Conservation (phyloP, 1,284 basidiomycete genomes). For the Trametes hirsuta region DNA sequence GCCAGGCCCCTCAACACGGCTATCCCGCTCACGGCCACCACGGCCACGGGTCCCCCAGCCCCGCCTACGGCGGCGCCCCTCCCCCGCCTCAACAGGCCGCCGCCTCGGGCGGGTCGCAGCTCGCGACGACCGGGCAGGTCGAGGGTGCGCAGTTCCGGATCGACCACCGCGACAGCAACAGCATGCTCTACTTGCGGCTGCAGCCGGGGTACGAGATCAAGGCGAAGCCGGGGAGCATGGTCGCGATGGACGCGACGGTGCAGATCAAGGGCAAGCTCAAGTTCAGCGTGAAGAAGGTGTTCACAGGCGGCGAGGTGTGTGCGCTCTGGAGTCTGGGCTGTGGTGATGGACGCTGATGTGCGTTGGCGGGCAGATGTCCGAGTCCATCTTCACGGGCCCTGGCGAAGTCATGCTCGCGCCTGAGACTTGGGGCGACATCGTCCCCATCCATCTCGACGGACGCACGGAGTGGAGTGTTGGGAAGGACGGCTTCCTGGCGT, state of each 20-base stretch:
- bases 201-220: slow-evolving; percentile 35
- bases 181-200: slow-evolving; percentile 34
- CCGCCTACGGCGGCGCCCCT: not conserved
- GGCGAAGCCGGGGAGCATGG: slow-evolving; percentile 39
- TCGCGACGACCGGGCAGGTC: slow-evolving; percentile 30
- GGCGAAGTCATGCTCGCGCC: slow-evolving; percentile 39
- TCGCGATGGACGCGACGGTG: slow-evolving; percentile 37
- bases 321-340: not conserved
- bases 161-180: slow-evolving; percentile 39
- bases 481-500: slow-evolving; percentile 38
- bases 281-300: slow-evolving; percentile 36
- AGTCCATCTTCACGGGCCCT: slow-evolving; percentile 35
- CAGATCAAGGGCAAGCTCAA: slow-evolving; percentile 38
- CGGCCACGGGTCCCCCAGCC: not conserved
- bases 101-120: slow-evolving; percentile 2
- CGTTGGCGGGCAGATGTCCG: slow-evolving; percentile 25
- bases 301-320: slow-evolving; percentile 34
- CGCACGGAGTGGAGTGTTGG: slow-evolving; percentile 33
- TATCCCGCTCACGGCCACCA: not conserved
- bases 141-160: slow-evolving; percentile 36
- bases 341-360: not conserved
- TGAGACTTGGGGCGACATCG: slow-evolving; percentile 40
- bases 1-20: not conserved
- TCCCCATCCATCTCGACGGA: slow-evolving; percentile 35
- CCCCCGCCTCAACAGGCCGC: not conserved